These are phyloP conservation scores for Litsea cubeba DNA, from an alignment of 164 flowering plant species.

Conservation along the genomic window DNA sequence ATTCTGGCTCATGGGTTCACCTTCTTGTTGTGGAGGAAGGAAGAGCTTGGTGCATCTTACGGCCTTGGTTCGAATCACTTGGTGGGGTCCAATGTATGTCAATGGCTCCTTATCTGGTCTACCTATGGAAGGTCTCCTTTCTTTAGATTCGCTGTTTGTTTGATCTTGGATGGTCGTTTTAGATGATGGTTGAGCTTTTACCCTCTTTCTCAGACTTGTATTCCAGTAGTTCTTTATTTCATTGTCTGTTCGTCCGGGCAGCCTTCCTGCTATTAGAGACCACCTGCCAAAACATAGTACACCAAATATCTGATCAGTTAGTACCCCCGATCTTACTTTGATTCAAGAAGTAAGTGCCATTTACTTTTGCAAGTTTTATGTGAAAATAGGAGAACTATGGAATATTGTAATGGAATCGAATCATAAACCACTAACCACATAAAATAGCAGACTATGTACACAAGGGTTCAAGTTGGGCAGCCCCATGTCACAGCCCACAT, in stretches of 20 bases:
- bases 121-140: neutral
- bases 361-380: no score
- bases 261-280: conserved; percentile 42
- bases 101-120: neutral
- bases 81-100: neutral
- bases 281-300: conserved; percentile 17
- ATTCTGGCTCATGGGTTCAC: neutral
- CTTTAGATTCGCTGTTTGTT: neutral
- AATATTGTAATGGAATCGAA: no score
- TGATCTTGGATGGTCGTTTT: neutral
- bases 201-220: conserved; percentile 27
- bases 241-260: conserved; percentile 48
- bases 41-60: conserved; percentile 21
- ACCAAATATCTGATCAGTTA: no score
- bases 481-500: no score
- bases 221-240: conserved; percentile 49
- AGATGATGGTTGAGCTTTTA: conserved; percentile 7
- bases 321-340: no score
- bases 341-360: no score
- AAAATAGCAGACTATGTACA: no score
- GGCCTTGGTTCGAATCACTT: conserved; percentile 26
- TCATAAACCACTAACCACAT: no score
- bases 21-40: neutral
- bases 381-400: no score
- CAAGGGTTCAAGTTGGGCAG: no score